Evolutionary conservation across 371 early-diverging fungal genomes (phyloP), one percentile per base, ranked within the genome.

Genomic region (Mucor ambiguus): DNA sequence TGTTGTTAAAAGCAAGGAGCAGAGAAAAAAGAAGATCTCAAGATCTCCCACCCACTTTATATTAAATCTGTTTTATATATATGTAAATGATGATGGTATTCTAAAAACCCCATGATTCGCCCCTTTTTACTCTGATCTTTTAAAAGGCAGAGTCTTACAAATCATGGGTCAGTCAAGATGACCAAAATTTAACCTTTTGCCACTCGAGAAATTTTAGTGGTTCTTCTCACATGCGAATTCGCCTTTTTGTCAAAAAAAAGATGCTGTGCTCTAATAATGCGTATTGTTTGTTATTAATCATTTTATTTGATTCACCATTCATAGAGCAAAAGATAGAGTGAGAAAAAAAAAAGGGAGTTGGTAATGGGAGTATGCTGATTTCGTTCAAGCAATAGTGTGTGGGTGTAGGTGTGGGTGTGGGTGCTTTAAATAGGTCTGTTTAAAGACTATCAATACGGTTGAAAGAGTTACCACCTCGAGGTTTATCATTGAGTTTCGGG

Each of bases 391-490:
- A 18, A 5, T 41, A 18, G n/a, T 56, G 16, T 18, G 24, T 56
- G 24, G 1, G n/a, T 46, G 24, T 60, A n/a, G n/a, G n/a, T 9
- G 28, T 10, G 32, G 11, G 49, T 63, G 60, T 32, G 35, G 32
- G 63, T 38, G 37, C 41, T 52, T 61, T 28, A 49, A 30, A 43
- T 60, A 43, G 24, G 46, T 54, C 41, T 18, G 5, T 29, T 71
- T 76, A 82, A 68, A 81, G 41, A 65, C 82, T 83, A 66, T 87
- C 87, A 61, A 92, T 78, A 71, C 93, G 88, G 32, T 88, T 86
- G 70, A 93, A 93, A 64, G 89, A 90, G 37, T 90, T 83, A 22
- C 93, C 93, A 58, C 92, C 93, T 68, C 86, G 87, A 48, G 89
- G 92, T 65, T 85, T 87, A 29, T 88, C 89, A 76, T 92, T 87